phyloP scores from a whole-genome alignment of 805 yeast genomes.

The Metschnikowia sp. region DNA sequence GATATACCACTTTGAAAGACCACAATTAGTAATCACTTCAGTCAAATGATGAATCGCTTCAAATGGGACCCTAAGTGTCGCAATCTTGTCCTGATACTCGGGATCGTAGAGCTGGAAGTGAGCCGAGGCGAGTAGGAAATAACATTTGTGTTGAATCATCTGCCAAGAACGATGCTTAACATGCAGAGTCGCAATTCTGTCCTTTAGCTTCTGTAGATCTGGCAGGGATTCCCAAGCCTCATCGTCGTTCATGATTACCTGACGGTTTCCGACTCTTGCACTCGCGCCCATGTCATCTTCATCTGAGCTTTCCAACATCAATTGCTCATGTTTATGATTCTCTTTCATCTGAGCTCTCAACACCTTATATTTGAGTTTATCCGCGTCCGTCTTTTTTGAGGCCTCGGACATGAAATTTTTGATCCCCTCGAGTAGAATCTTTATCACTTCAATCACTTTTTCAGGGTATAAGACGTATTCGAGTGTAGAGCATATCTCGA shows the following conservation, averaged over 20 bases:
- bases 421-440: slow-evolving; percentile 24
- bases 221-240: slow-evolving; percentile 1
- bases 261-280: no score
- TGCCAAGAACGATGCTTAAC: slow-evolving; percentile 46
- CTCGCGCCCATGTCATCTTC: no score
- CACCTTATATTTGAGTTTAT: neutral
- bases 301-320: no score
- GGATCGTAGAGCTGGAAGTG: slow-evolving; percentile 53
- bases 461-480: slow-evolving; percentile 56
- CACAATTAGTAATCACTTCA: no score
- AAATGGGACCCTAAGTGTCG: slow-evolving; percentile 11
- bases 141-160: slow-evolving; percentile 69
- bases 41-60: neutral
- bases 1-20: no score
- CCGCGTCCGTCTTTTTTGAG: neutral
- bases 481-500: slow-evolving; percentile 65
- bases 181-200: slow-evolving; percentile 22
- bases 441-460: slow-evolving; percentile 49
- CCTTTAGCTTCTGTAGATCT: slow-evolving; percentile 18
- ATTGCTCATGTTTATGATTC: no score
- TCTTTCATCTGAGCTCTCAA: neutral
- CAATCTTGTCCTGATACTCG: slow-evolving; percentile 28
- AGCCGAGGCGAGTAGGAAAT: slow-evolving; percentile 73
- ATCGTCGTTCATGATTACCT: no score
- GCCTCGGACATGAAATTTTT: slow-evolving; percentile 1